Base-by-base conservation (phyloP, 2,329 filamentous ascomycete genomes). In the Colletotrichum sp. region DNA sequence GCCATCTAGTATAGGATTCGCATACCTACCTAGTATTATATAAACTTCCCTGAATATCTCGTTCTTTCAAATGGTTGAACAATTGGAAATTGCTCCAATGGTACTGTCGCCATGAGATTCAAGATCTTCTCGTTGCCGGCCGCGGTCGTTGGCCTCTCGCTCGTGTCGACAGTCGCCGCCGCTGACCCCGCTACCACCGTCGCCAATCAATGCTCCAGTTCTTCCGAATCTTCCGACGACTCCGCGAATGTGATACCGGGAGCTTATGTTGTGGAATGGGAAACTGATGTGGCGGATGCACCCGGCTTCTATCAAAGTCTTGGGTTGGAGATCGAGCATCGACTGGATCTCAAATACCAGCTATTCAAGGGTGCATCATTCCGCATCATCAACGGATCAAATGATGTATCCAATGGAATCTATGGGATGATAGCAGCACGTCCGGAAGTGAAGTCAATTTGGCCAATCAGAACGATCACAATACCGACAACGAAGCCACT, bases 371-470 rank as follows among this genome's bases (percentile, higher is more conserved):
- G 79, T 15, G 66, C 71, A 10, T 81, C 80, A 0, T 77, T 81
- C 28, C 76, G 77, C 36, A 34, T 79, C 8, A 3, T 15, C 15
- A 62, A 82, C 34, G 60, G 81, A 73, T 73, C 79, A 76, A 70
- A 80, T 56, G 52, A 78, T 9, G 38, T 21, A n/a, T 48, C 18
- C 38, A 18, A 18, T 48, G 26, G 21, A 65, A 66, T 72, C 12
- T 69, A 71, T 8, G 66, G 62, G n/a, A 66, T 67, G 70, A 79
- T 83, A 18, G 76, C 77, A 28, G 76, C 73, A 34, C 66, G 78
- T 30, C 70, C 79, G n/a, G 72, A 73, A 9, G 79, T 83, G 65
- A 82, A 79, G 70, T 76, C 74, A 7, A 65, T 83, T 9, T 84
- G 81, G 81, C 82, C 83, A 3, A 76, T 83, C 13, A 76, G 77